These are phyloP conservation scores for Cephaloascus fragrans DNA, from an alignment of 805 yeast species.

Conservation along the genomic window DNA sequence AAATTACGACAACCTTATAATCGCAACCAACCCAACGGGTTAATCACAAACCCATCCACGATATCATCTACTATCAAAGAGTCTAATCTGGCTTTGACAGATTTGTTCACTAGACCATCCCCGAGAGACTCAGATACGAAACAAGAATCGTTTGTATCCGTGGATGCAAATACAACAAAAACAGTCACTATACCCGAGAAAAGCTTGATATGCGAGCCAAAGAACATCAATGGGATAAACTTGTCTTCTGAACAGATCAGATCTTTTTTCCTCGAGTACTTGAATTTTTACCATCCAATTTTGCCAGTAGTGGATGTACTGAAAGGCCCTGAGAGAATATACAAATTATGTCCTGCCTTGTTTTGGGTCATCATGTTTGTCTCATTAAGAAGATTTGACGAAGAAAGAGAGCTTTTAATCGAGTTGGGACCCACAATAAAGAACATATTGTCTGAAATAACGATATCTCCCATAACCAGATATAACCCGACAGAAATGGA, in stretches of 20 bases:
- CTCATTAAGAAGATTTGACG: slow-evolving; percentile 58
- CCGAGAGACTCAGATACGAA: not conserved
- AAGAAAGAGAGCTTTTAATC: slow-evolving; percentile 36
- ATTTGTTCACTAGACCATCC: not conserved
- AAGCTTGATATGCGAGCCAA: slow-evolving; percentile 48
- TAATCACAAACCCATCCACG: not conserved
- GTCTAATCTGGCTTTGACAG: no score
- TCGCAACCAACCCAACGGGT: no score
- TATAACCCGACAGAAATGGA: slow-evolving; percentile 71
- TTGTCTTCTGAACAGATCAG: slow-evolving; percentile 53
- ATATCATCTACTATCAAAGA: not conserved
- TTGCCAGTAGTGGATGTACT: slow-evolving; percentile 79
- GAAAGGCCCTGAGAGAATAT: slow-evolving; percentile 75
- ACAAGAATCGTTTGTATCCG: no score
- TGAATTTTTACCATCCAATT: slow-evolving; percentile 70
- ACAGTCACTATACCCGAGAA: slow-evolving; percentile 17
- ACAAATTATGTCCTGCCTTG: slow-evolving; percentile 72
- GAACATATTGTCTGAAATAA: slow-evolving; percentile 73
- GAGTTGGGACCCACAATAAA: slow-evolving; percentile 62
- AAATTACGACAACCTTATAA: no score
- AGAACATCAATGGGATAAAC: slow-evolving; percentile 59
- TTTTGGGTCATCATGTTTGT: slow-evolving; percentile 92
- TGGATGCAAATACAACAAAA: not conserved
- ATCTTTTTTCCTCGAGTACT: slow-evolving; percentile 59
- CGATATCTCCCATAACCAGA: slow-evolving; percentile 83